A percentile compares a stretch with the other conserved stretches of the same genome.
These are phyloP conservation scores for Herpotrichia juniperi DNA, from an alignment of 2,329 filamentous ascomycete species.

Conservation along the genomic window DNA sequence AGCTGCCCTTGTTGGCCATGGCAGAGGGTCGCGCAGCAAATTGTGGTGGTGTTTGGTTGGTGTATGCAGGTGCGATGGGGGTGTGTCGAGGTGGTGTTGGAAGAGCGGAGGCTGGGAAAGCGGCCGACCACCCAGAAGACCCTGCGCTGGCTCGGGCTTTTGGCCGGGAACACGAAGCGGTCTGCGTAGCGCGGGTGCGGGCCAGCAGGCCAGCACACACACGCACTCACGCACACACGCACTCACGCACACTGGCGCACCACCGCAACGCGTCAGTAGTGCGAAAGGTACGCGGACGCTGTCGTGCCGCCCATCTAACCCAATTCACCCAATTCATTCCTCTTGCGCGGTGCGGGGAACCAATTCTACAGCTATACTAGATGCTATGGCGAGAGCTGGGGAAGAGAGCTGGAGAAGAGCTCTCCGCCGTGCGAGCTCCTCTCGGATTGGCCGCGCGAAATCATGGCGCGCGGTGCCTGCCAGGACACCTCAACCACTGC, in stretches of 20 bases:
- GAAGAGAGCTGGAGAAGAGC: too few relatives aligned
- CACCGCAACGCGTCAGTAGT: conserved; percentile 9
- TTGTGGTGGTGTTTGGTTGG: conserved; percentile 16
- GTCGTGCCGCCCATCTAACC: background rate
- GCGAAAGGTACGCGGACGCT: background rate
- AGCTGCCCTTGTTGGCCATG: conserved; percentile 43
- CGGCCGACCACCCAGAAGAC: background rate
- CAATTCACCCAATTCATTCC: background rate
- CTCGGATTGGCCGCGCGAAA: too few relatives aligned
- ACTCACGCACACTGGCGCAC: background rate
- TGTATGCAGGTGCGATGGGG: conserved; percentile 19
- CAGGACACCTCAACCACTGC: too few relatives aligned
- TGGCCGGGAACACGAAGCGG: background rate
- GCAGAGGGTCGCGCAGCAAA: conserved; percentile 24
- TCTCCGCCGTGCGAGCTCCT: too few relatives aligned
- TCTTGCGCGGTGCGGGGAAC: too few relatives aligned
- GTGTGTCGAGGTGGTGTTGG: conserved; percentile 19
- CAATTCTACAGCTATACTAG: too few relatives aligned
- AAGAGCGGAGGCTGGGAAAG: conserved; percentile 6
- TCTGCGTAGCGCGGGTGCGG: background rate
- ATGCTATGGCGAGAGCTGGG: too few relatives aligned
- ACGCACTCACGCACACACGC: too few relatives aligned
- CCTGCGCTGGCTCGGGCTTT: background rate
- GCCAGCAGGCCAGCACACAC: background rate
- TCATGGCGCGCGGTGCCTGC: too few relatives aligned